Evolutionary conservation across 2,329 filamentous ascomycete species (phyloP).

Genomic region (Pyricularia sp.): DNA sequence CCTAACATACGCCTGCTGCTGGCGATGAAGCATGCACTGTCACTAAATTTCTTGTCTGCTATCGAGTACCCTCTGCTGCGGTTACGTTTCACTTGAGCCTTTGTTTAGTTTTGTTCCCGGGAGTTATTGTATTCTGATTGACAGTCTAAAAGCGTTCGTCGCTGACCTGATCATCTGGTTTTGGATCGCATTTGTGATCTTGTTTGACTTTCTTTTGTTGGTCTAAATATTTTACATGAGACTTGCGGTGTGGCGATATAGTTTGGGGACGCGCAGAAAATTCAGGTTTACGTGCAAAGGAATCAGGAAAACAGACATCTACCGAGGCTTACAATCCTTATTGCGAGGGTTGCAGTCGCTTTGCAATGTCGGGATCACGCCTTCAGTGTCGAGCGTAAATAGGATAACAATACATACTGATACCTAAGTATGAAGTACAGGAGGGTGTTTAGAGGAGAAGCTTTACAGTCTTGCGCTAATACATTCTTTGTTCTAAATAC

Average conservation of each 20-base stretch:
- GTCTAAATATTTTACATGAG: background rate
- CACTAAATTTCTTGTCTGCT: background rate
- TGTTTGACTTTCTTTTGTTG: background rate
- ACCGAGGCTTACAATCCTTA: background rate
- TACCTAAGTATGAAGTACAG: background rate
- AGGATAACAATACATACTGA: background rate
- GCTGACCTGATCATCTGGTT: background rate
- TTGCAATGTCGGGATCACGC: too few relatives aligned
- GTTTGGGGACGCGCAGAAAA: background rate
- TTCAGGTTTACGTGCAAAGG: background rate
- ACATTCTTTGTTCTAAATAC: too few relatives aligned
- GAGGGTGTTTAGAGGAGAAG: too few relatives aligned
- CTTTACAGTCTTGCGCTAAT: too few relatives aligned
- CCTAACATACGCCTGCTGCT: background rate
- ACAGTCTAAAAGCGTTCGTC: background rate
- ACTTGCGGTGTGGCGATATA: background rate
- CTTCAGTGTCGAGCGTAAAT: background rate
- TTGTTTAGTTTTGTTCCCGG: background rate
- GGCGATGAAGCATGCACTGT: background rate
- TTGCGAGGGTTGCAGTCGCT: too few relatives aligned
- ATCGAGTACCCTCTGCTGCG: constrained; percentile 1
- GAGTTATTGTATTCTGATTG: background rate
- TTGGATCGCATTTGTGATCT: too few relatives aligned
- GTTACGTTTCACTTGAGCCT: background rate
- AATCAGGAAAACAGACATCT: background rate